These are phyloP conservation scores for Nepenthes mirabilis DNA, from an alignment of 148 eudicot species.

Conservation along the genomic window DNA sequence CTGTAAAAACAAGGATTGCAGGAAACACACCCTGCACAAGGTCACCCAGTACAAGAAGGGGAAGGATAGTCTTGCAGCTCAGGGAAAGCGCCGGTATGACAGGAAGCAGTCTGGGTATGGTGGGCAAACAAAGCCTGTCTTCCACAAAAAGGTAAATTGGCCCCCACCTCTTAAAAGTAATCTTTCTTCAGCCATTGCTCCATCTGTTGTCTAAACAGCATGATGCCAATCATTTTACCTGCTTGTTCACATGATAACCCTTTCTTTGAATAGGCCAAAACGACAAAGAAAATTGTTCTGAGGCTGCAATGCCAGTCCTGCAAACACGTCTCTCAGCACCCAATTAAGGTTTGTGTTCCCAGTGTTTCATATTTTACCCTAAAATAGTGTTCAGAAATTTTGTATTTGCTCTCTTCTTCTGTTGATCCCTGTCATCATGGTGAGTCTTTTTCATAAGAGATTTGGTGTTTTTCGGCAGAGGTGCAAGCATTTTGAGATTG, in stretches of 20 bases:
- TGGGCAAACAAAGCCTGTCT: background rate
- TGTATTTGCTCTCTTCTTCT: background rate
- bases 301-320: slow-evolving; percentile 52
- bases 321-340: slow-evolving; percentile 46
- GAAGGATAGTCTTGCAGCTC: background rate
- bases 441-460: no score
- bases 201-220: no score
- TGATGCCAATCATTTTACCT: background rate
- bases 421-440: background rate
- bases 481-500: slow-evolving; percentile 43
- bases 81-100: slow-evolving; percentile 3
- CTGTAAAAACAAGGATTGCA: slow-evolving; percentile 1
- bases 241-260: background rate
- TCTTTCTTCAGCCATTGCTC: background rate
- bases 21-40: background rate
- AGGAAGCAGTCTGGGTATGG: slow-evolving; percentile 1
- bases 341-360: slow-evolving; percentile 26
- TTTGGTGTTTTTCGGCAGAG: slow-evolving; percentile 12
- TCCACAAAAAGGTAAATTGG: background rate
- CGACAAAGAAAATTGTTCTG: slow-evolving; percentile 45
- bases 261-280: slow-evolving; percentile 23
- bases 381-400: background rate
- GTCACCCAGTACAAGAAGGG: slow-evolving; percentile 2
- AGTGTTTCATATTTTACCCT: background rate
- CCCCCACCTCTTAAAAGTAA: background rate